Evolutionary conservation across 768 basidiomycete genomes (phyloP), one percentile per base, ranked within the genome.

Genomic region (Lactarius deliciosus): DNA sequence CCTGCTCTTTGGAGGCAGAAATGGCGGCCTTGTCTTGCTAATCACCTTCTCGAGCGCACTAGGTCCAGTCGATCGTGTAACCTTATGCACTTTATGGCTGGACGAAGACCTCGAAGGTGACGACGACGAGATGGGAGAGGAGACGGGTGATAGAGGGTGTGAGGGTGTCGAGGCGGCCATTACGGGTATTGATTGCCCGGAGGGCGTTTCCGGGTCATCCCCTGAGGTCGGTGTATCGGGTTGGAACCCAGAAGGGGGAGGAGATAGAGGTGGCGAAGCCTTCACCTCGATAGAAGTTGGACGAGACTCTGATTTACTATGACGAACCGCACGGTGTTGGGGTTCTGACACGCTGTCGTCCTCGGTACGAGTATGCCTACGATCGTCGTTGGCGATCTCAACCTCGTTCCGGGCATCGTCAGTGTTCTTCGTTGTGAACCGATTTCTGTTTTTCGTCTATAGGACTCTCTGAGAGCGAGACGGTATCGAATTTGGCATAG

Each of bases 11-110:
- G 94, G 94, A 28, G 94, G 94, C n/a, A 96, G 80, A 74, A 88
- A 89, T 5, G 82, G 76, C 20, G 91, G 94, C n/a, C 94, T 80
- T 0, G 94, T 96, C 75, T 85, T 89, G 76, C 90, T 93, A 60
- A 90, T 78, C 40, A 93, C 87, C 76, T 87, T 90, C 73, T 94
- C 90, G 56, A 96, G 81, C 5, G 79, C 75, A 70, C 88, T 91
- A 11, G 90, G 90, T 22, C 90, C 89, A 15, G 76, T 73, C 4
- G 89, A 87, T 25, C 85, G 85, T 36, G 80, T 77, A 45, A 77
- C 75, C 61, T 79, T 79, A 72, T 85, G 84, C 34, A 30, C 25
- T 22, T 45, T 59, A 66, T 67, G 75, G 71, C 43, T 73, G 68
- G 63, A 78, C 2, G 72, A 60, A 16, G 59, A 60, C 9, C 66